A percentile compares a stretch with the other conserved stretches of the same genome.
These are phyloP conservation scores for Fusarium phyllophilum DNA, from an alignment of 2,329 filamentous ascomycete genomes.

Conservation along the genomic window DNA sequence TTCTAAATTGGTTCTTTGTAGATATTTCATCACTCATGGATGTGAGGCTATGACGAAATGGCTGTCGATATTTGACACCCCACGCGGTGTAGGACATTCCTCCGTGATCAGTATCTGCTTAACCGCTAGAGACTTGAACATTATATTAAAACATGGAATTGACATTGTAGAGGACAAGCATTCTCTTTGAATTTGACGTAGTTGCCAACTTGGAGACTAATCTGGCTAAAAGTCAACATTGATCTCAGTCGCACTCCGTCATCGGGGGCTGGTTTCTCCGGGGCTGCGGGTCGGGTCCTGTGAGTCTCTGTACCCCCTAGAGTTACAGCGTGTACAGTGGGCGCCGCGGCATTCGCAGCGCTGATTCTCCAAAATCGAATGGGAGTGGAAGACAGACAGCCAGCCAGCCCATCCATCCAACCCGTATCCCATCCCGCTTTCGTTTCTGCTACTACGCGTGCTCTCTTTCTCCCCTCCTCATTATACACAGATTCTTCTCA, in stretches of 20 bases:
- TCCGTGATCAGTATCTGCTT: neutral
- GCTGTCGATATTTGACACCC: conserved; percentile 1
- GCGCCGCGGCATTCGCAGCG: conserved; percentile 34
- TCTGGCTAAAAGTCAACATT: neutral
- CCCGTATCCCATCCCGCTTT: conserved; percentile 35
- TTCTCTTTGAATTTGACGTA: neutral
- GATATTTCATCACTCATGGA: neutral
- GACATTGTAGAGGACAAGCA: neutral
- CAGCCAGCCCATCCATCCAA: conserved; percentile 11
- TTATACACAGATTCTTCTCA: conserved; percentile 29
- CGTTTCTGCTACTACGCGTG: conserved; percentile 37
- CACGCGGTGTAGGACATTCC: conserved; percentile 4
- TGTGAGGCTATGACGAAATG: conserved; percentile 41
- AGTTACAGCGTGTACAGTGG: conserved; percentile 8
- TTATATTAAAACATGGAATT: neutral
- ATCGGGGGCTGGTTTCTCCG: conserved; percentile 42
- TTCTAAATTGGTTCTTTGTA: neutral
- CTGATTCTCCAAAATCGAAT: conserved; percentile 42
- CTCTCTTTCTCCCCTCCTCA: conserved; percentile 39
- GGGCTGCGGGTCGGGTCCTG: conserved; percentile 23
- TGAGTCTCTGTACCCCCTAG: conserved; percentile 21
- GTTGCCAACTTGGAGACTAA: neutral
- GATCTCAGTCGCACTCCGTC: conserved; percentile 20
- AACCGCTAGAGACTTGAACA: neutral
- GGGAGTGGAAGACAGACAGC: conserved; percentile 17